Evolutionary conservation across 768 basidiomycete genomes (phyloP), one percentile per base, ranked within the genome.

Genomic region (Calocybe cyanea): DNA sequence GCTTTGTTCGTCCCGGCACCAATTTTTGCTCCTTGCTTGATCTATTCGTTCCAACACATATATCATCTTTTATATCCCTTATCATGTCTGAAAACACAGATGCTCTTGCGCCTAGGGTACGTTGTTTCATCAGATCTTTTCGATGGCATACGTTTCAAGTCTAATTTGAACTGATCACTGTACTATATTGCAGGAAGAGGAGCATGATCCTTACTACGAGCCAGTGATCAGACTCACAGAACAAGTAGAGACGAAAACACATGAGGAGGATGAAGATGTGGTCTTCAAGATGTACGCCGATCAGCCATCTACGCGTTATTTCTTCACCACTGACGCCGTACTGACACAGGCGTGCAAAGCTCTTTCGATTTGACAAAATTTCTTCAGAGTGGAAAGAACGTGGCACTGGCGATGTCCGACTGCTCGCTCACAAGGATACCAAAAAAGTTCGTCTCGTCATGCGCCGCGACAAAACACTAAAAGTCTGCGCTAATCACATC

Each of bases 391-490:
- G 96, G 96, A 99, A 99, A 67, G 96, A 99, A 71, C 73, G 96
- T 25, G 95, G 95, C 32, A 98, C 94, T 13, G 95, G 95, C 37
- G 92, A 95, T 65, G 93, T 92, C 54, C 87, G 92, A 64, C 77
- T 99, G 46, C 82, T 99, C 53, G 72, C 81, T 57, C 90, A 96
- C 76, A 92, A 87, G 68, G 81, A 82, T 61, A 86, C 85, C 40
- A 84, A 86, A 75, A 97, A 94, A 70, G 77, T 95, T 60, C 81
- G 96, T 52, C 80, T 99, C 51, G 92, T 99, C 65, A 99, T 99
- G 96, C 78, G 95, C 72, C 89, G 96, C 68, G 96, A 99, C 78
- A 97, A 97, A 83, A 99, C 96, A 38, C 78, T 92, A 69, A 98
- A 99, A 69, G 94, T 98, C 70, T 98, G 96, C 69, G 96, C 96